phyloP scores from a whole-genome alignment of 2,329 filamentous ascomycete genomes.

The Hypoxylon sp. region DNA sequence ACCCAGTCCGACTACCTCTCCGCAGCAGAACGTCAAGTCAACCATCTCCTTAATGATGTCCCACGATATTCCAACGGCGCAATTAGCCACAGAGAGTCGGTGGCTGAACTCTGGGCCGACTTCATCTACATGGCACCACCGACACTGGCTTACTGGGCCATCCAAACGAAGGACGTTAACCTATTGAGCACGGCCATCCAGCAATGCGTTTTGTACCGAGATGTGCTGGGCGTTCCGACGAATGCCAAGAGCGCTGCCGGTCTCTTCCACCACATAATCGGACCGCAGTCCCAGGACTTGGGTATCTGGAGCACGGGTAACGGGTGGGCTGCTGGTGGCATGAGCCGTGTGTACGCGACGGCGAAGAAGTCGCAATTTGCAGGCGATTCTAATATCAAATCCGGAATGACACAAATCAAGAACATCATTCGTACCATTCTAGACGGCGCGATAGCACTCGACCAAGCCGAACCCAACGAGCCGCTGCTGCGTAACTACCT shows the following conservation, averaged over 20 bases:
- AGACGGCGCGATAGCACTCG: slow-evolving; percentile 55
- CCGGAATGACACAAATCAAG: slow-evolving; percentile 56
- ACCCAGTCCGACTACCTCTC: slow-evolving; percentile 53
- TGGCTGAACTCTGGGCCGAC: slow-evolving; percentile 64
- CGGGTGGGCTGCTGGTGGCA: slow-evolving; percentile 64
- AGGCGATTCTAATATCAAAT: slow-evolving; percentile 51
- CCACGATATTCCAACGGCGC: slow-evolving; percentile 63
- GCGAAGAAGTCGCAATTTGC: slow-evolving; percentile 54
- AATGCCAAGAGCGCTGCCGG: slow-evolving; percentile 50
- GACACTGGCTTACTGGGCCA: slow-evolving; percentile 63
- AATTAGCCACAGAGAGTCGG: slow-evolving; percentile 62
- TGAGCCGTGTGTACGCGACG: slow-evolving; percentile 63
- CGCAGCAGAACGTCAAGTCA: slow-evolving; percentile 59
- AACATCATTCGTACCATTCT: slow-evolving; percentile 49
- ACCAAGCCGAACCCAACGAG: slow-evolving; percentile 43
- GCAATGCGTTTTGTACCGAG: slow-evolving; percentile 60
- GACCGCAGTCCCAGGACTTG: slow-evolving; percentile 55
- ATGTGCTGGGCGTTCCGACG: slow-evolving; percentile 55
- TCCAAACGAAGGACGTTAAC: slow-evolving; percentile 55
- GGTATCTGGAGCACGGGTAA: slow-evolving; percentile 65
- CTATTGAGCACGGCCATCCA: slow-evolving; percentile 56
- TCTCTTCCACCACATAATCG: slow-evolving; percentile 64
- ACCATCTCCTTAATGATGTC: slow-evolving; percentile 58
- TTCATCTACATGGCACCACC: slow-evolving; percentile 67
- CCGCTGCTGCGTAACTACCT: slow-evolving; percentile 64